Evolutionary conservation across 495 filamentous ascomycete species (phyloP).

Genomic region (Parmelia sp.): DNA sequence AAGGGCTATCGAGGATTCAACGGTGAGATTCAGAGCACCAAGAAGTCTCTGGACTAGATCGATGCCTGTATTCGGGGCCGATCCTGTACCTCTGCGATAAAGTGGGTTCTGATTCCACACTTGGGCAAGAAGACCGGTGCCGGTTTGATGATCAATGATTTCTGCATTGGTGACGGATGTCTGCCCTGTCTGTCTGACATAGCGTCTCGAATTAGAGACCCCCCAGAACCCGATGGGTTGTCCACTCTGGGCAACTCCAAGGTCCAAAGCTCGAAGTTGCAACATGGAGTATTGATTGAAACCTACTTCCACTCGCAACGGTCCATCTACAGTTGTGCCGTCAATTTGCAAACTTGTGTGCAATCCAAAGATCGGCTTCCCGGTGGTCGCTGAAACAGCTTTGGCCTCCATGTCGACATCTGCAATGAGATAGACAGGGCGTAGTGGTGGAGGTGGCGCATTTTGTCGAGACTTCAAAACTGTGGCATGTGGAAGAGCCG

Average conservation of each 20-base stretch:
- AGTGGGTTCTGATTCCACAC: background rate
- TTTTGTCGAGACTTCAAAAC: background rate
- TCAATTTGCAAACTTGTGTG: background rate
- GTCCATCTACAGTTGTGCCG: background rate
- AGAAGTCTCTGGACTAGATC: background rate
- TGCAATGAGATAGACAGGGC: background rate
- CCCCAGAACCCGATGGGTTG: conserved; percentile 1
- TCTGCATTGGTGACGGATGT: background rate
- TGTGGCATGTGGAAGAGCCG: background rate
- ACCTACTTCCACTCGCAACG: background rate
- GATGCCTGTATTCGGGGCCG: background rate
- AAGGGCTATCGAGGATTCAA: background rate
- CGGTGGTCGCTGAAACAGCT: background rate
- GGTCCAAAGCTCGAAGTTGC: background rate
- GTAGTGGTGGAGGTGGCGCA: background rate
- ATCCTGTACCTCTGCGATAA: background rate
- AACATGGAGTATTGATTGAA: background rate
- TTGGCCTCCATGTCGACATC: background rate
- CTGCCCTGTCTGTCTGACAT: background rate
- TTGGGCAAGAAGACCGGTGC: background rate
- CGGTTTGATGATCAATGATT: background rate
- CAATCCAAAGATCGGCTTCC: background rate
- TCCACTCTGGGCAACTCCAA: background rate
- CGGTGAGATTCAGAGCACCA: background rate
- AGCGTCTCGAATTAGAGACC: background rate